Percentiles rank a stretch among this genome's conserved stretches.
phyloP scores from a whole-genome alignment of 2,329 filamentous ascomycete genomes.

The Elsinoe fawcettii region DNA sequence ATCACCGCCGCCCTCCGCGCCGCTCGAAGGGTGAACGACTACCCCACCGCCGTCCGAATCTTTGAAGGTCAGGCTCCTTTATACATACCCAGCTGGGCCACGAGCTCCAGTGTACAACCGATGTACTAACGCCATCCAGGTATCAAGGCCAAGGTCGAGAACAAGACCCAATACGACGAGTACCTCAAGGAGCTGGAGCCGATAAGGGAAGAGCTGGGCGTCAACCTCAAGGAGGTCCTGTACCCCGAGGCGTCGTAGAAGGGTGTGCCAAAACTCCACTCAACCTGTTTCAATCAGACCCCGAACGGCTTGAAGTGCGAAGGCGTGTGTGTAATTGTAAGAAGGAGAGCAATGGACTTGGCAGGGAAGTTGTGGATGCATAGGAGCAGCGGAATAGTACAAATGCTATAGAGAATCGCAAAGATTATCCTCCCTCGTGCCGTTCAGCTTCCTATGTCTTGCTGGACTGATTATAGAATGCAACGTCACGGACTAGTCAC shows the following conservation, averaged over 20 bases:
- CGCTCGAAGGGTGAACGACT: slow-evolving; percentile 95
- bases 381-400: neutral
- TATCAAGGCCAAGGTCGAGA: slow-evolving; percentile 99
- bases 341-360: neutral
- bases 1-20: slow-evolving; percentile 86
- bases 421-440: neutral
- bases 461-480: too few species aligned
- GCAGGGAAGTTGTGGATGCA: neutral
- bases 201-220: slow-evolving; percentile 86
- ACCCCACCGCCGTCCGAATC: slow-evolving; percentile 92
- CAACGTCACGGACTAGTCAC: neutral
- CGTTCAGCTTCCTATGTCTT: too few species aligned
- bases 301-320: neutral
- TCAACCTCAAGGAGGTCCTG: slow-evolving; percentile 84
- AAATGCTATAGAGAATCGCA: slow-evolving; percentile 15
- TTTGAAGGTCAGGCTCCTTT: slow-evolving; percentile 74
- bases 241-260: slow-evolving; percentile 53
- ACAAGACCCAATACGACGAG: slow-evolving; percentile 92
- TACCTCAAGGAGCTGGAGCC: slow-evolving; percentile 90
- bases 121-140: slow-evolving; percentile 46
- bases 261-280: neutral
- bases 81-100: neutral
- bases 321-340: slow-evolving; percentile 7
- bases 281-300: neutral
- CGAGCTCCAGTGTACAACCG: neutral